These are phyloP conservation scores for Microbotryomycetes sp. DNA, from an alignment of 1,284 basidiomycete species.

Conservation along the genomic window DNA sequence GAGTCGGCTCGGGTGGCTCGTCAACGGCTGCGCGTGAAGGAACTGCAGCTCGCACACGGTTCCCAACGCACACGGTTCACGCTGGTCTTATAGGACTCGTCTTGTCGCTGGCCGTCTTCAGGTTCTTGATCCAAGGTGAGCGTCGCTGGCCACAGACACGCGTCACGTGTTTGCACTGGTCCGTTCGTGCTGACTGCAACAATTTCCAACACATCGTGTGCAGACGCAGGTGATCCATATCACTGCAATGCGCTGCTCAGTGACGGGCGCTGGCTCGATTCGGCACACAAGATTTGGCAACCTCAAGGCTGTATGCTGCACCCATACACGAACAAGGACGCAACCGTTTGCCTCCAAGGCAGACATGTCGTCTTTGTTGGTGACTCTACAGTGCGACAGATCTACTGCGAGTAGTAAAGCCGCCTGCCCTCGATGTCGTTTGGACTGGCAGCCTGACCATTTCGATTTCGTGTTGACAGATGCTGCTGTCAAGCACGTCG, in stretches of 20 bases:
- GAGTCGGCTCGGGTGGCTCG: not conserved
- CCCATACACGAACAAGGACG: conserved; percentile 54
- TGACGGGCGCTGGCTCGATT: conserved; percentile 70
- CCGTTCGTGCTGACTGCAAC: no score
- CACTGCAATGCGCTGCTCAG: conserved; percentile 65
- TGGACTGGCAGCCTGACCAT: conserved; percentile 8
- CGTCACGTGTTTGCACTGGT: not conserved
- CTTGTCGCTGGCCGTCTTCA: not conserved
- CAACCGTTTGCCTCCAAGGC: conserved; percentile 41
- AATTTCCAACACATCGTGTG: not conserved
- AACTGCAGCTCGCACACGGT: not conserved
- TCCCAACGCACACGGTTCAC: not conserved
- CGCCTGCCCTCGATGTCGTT: not conserved
- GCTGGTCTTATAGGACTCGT: not conserved
- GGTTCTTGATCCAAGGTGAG: conserved; percentile 16
- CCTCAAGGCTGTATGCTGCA: conserved; percentile 76
- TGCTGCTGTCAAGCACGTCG: conserved; percentile 43
- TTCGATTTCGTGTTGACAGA: conserved; percentile 13
- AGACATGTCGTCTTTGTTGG: conserved; percentile 63
- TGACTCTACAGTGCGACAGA: conserved; percentile 71
- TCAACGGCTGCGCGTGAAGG: not conserved
- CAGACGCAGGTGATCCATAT: conserved; percentile 64
- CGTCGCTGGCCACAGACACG: not conserved
- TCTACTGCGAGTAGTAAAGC: conserved; percentile 57
- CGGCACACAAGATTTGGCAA: conserved; percentile 63